Evolutionary conservation across 2,329 filamentous ascomycete species (phyloP), one percentile per base, ranked within the genome.

Genomic region (Macrophomina tecta): DNA sequence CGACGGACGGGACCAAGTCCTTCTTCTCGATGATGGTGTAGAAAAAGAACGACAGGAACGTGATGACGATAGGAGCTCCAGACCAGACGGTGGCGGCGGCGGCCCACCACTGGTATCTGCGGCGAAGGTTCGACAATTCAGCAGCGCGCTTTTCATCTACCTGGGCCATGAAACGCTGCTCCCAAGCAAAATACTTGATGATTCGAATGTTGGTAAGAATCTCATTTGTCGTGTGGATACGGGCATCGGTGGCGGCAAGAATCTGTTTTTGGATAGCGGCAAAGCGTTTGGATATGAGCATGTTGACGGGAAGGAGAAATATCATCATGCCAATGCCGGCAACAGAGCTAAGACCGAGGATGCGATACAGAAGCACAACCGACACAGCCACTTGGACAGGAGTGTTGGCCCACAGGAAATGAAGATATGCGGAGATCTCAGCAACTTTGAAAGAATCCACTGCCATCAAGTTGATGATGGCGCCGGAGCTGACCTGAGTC

Each of bases 401-500:
- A 1, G 94, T 94, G 69, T 91, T 90, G 0, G 94, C 94, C 83
- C 94, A 91, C n/a, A 99, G 83, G 79, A 97, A 99, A 79, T 99
- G 95, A 38, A 99, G 83, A 77, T 99, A 99, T 0, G 94, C 91
- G 45, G 93, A 95, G 68, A 97, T 90, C 76, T 99, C 95, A 69
- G 92, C 91, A 65, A 99, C 93, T 81, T 99, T 99, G 87, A 98
- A 98, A 56, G 94, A 97, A 82, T 99, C 96, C 48, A 99, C 96
- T 11, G 95, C 96, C 95, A 99, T 99, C 71, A 99, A 84, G 78
- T 98, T 99, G 82, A 99, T 99, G 74, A 99, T 97, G n/a, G 95
- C 97, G 69, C 96, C 95, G 61, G 96, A 86, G 69, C 95, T 97
- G 46, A 93, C 94, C 80, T 97, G 93, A 67, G 90, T 86, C 69